Conservation (phyloP, 2,329 filamentous ascomycete genomes). For the Aspergillus ochraceus region DNA sequence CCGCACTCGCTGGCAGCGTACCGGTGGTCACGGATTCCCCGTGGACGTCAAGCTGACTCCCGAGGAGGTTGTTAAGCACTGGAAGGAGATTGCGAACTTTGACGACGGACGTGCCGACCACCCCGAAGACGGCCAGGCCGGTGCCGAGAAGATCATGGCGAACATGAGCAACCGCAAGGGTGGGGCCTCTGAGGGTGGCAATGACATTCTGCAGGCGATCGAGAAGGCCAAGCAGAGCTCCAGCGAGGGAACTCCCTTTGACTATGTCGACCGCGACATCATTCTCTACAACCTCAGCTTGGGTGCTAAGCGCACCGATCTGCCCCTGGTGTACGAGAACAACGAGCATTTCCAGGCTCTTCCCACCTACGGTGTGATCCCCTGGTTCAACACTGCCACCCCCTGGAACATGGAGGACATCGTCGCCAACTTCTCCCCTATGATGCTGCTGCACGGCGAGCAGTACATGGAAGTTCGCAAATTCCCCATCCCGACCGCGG, state of each 20-base stretch:
- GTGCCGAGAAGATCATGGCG: conserved; percentile 74
- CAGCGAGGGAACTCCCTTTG: conserved; percentile 72
- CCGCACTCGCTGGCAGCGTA: conserved; percentile 91
- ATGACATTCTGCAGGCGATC: conserved; percentile 72
- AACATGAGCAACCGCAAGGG: conserved; percentile 77
- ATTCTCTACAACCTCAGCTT: conserved; percentile 96
- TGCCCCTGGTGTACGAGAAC: conserved; percentile 87
- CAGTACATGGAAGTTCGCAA: conserved; percentile 95
- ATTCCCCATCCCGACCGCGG: conserved; percentile 85
- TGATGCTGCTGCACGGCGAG: conserved; percentile 99
- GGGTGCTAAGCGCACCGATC: conserved; percentile 85
- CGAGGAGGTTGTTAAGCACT: conserved; percentile 75
- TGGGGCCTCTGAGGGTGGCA: conserved; percentile 51
- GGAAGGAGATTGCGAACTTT: conserved; percentile 80
- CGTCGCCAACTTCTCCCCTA: conserved; percentile 93
- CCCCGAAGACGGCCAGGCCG: conserved; percentile 75
- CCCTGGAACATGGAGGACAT: conserved; percentile 80
- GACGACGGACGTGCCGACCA: conserved; percentile 85
- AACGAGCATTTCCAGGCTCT: conserved; percentile 89
- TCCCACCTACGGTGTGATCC: conserved; percentile 94
- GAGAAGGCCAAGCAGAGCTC: conserved; percentile 71
- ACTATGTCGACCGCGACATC: conserved; percentile 80
- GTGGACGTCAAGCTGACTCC: conserved; percentile 79
- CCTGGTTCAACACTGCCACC: conserved; percentile 80
- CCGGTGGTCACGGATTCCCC: conserved; percentile 87